These are phyloP conservation scores for Allodekkera sacchari DNA, from an alignment of 805 yeast species.

Conservation along the genomic window DNA sequence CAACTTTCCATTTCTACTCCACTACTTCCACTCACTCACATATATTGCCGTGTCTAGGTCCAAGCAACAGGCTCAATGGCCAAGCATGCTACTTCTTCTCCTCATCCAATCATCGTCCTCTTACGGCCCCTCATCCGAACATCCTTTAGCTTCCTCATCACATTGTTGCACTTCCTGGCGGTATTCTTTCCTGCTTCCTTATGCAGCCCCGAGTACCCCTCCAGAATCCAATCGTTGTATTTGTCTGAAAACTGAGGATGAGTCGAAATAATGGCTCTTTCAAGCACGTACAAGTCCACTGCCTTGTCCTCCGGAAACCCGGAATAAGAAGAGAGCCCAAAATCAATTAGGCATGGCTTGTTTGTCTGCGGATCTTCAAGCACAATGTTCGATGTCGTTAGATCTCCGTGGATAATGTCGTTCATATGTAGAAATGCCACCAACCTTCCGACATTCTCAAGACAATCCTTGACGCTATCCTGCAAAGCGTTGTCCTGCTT, in stretches of 20 bases:
- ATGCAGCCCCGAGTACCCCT: conserved; percentile 51
- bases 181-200: conserved; percentile 26
- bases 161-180: conserved; percentile 39
- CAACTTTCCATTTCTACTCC: no score
- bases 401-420: conserved; percentile 87
- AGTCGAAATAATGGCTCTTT: conserved; percentile 84
- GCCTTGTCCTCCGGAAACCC: conserved; percentile 84
- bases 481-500: conserved; percentile 20
- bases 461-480: conserved; percentile 32
- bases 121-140: conserved; percentile 91
- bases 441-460: conserved; percentile 53
- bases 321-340: conserved; percentile 79
- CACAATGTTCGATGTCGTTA: conserved; percentile 84
- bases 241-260: conserved; percentile 65
- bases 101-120: conserved; percentile 83
- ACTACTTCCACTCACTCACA: no score
- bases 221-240: conserved; percentile 63
- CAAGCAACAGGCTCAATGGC: no score
- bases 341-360: conserved; percentile 57
- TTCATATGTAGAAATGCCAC: conserved; percentile 65
- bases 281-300: conserved; percentile 92
- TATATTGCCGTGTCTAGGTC: no score
- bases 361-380: conserved; percentile 21
- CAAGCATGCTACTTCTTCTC: no score
- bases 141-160: conserved; percentile 60